Conservation (phyloP, 345 rosid species). For the Eucalyptus microcorys region DNA sequence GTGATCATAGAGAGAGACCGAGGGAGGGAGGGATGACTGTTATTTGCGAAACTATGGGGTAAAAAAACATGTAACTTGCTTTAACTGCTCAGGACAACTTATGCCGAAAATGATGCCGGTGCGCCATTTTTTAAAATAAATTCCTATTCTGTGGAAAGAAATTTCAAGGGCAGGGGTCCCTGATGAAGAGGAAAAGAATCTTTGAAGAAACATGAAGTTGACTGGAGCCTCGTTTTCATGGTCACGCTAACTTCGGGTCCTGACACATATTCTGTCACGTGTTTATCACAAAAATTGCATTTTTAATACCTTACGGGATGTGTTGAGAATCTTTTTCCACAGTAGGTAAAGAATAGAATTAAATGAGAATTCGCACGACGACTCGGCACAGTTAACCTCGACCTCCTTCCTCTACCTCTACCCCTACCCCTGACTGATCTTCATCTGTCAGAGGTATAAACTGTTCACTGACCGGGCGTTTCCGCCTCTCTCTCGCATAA, state of each 20-base stretch:
- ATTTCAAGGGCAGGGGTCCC: neutral
- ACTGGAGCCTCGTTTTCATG: neutral
- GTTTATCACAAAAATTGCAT: neutral
- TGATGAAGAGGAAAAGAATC: neutral
- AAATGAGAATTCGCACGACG: neutral
- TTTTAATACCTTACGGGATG: neutral
- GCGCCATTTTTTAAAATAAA: neutral
- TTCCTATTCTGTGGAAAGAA: neutral
- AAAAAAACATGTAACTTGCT: neutral
- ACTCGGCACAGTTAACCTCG: neutral
- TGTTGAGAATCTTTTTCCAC: neutral
- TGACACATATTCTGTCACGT: neutral
- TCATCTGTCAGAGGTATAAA: neutral
- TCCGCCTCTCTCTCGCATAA: conserved; percentile 29
- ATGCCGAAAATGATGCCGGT: neutral
- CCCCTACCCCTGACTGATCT: neutral
- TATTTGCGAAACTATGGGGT: neutral
- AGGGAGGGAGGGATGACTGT: neutral
- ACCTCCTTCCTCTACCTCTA: no score
- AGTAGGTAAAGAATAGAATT: neutral
- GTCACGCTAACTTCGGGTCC: neutral
- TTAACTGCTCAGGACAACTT: neutral
- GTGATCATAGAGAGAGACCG: neutral
- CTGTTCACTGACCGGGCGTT: conserved; percentile 12
- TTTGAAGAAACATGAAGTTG: neutral